phyloP scores from a whole-genome alignment of 129 eudicot genomes.

The Saposhnikovia divaricata region DNA sequence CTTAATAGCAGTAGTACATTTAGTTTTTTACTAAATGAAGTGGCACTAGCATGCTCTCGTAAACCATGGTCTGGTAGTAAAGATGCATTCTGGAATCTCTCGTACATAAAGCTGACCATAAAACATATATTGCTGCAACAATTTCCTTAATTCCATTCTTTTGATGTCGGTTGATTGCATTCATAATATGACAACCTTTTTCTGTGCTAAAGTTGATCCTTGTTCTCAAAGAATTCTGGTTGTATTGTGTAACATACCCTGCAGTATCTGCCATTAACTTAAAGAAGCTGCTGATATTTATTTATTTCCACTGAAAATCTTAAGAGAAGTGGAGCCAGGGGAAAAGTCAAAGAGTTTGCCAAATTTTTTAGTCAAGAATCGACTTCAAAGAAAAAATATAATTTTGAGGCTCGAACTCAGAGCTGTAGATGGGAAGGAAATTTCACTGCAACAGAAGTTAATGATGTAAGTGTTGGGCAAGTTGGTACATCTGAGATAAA shows the following conservation, averaged over 20 bases:
- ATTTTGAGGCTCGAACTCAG: constrained; percentile 22
- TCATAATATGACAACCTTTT: background rate
- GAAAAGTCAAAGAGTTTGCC: constrained; percentile 72
- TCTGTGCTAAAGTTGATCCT: background rate
- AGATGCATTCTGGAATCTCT: background rate
- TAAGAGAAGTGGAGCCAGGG: constrained; percentile 39
- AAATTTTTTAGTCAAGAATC: constrained; percentile 51
- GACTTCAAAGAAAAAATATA: constrained; percentile 31
- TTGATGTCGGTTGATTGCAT: background rate
- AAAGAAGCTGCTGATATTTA: background rate
- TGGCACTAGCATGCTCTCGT: no score
- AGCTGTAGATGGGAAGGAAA: constrained; percentile 54
- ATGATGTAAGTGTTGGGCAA: constrained; percentile 17
- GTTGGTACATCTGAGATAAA: constrained; percentile 12
- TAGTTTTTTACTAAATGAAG: no score
- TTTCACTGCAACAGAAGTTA: constrained; percentile 14
- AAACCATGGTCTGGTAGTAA: background rate
- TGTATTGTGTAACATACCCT: background rate
- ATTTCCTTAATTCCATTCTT: background rate
- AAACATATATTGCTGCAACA: background rate
- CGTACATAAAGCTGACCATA: background rate
- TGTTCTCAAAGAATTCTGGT: background rate
- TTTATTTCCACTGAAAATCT: background rate
- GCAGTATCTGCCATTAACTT: background rate
- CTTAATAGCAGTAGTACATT: no score